Percentiles rank a stretch among this genome's conserved stretches.
These are phyloP conservation scores for Pyrus pyrifolia DNA, from an alignment of 306 rosid species.

Conservation along the genomic window DNA sequence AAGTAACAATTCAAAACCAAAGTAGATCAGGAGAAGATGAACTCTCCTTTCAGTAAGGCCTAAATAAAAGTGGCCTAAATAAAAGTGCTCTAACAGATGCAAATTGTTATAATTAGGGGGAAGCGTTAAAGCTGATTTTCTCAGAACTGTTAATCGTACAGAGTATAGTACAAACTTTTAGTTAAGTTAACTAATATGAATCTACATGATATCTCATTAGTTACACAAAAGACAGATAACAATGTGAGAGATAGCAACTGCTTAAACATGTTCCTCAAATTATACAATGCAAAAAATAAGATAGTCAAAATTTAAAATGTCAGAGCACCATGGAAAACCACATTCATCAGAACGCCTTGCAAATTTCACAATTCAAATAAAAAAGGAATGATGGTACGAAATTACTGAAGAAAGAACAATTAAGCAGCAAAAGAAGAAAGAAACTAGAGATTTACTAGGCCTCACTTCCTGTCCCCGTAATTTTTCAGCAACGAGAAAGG, in stretches of 20 bases:
- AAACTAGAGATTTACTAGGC: constrained; percentile 36
- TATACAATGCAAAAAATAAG: constrained; percentile 15
- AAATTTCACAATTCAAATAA: constrained; percentile 35
- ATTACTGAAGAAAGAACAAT: constrained; percentile 29
- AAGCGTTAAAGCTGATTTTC: not conserved
- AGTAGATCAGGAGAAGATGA: not conserved
- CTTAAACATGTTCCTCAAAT: constrained; percentile 9
- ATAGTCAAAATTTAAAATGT: constrained; percentile 22
- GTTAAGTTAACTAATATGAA: not conserved
- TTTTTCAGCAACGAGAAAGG: constrained; percentile 22
- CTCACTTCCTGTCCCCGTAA: constrained; percentile 38
- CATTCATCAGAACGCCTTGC: constrained; percentile 41
- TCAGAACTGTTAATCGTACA: not conserved
- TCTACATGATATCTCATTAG: not conserved
- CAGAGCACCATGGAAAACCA: constrained; percentile 30
- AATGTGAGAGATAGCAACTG: not conserved
- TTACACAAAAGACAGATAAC: not conserved
- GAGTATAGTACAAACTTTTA: not conserved
- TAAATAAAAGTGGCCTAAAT: not conserved
- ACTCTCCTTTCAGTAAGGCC: not conserved
- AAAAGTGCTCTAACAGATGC: not conserved
- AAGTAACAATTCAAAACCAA: not conserved
- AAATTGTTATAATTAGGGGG: not conserved
- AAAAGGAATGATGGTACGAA: constrained; percentile 25
- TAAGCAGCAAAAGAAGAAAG: constrained; percentile 30